Evolutionary conservation across 208 protist species (phyloP).

Genomic region (Trypanosoma conorhini): DNA sequence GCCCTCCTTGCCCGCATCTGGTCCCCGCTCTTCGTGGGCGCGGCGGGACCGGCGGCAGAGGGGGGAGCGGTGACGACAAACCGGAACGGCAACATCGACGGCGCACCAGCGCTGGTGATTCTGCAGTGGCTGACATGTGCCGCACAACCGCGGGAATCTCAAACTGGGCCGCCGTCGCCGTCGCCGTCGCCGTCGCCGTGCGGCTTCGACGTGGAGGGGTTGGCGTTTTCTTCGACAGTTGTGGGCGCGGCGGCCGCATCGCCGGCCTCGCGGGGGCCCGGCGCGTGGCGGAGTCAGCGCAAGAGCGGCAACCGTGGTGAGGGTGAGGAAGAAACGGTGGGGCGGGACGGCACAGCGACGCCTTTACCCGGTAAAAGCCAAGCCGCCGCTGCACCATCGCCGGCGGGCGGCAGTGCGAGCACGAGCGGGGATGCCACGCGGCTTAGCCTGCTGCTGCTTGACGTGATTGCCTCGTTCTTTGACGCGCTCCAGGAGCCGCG

Average conservation of each 20-base stretch:
- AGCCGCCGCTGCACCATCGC: not conserved
- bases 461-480: conserved; percentile 62
- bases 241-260: conserved; percentile 16
- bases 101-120: conserved; percentile 47
- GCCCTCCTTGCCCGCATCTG: conserved; percentile 68
- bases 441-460: conserved; percentile 36
- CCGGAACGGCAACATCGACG: conserved; percentile 32
- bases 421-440: not conserved
- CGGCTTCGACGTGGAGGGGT: conserved; percentile 18
- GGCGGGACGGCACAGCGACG: not conserved
- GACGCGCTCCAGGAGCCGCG: conserved; percentile 52
- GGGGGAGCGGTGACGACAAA: conserved; percentile 3
- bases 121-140: conserved; percentile 78
- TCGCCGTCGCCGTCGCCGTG: not conserved
- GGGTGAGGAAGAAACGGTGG: not conserved
- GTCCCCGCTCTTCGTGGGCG: conserved; percentile 74
- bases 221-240: conserved; percentile 15
- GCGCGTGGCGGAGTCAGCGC: conserved; percentile 8
- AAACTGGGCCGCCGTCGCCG: not conserved
- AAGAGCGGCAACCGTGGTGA: conserved; percentile 12
- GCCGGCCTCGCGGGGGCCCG: conserved; percentile 14
- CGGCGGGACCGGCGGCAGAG: not conserved
- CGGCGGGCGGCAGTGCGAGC: not conserved
- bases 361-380: not conserved
- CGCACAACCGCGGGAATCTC: conserved; percentile 8